phyloP scores from a whole-genome alignment of 352 stramenopile genomes.

The Sclerospora graminicola region DNA sequence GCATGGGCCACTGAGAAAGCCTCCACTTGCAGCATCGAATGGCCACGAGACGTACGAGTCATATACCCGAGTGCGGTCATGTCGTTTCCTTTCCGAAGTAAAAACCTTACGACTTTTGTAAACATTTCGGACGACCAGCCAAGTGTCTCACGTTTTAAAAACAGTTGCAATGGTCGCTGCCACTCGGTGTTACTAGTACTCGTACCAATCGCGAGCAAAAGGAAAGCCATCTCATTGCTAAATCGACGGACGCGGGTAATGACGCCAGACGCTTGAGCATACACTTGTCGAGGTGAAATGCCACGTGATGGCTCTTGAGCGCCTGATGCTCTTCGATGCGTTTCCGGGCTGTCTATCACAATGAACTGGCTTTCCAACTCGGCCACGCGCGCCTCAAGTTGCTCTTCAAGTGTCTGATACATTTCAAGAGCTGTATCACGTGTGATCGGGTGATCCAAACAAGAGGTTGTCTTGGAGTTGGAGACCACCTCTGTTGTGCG shows the following conservation, averaged over 20 bases:
- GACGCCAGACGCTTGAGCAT: slow-evolving; percentile 25
- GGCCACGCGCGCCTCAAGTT: neutral
- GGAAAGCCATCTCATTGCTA: slow-evolving; percentile 38
- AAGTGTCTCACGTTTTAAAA: slow-evolving; percentile 28
- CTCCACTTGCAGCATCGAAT: slow-evolving; percentile 29
- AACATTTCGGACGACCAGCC: slow-evolving; percentile 18
- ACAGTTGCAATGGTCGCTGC: slow-evolving; percentile 24
- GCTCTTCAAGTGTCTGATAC: neutral
- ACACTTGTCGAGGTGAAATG: slow-evolving; percentile 10
- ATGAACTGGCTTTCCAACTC: neutral
- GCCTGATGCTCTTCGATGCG: slow-evolving; percentile 6
- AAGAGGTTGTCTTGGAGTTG: neutral
- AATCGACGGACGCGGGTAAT: slow-evolving; percentile 32
- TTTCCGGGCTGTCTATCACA: slow-evolving; percentile 8
- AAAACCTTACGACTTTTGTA: slow-evolving; percentile 17
- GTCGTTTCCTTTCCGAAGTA: slow-evolving; percentile 30
- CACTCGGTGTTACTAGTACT: slow-evolving; percentile 7
- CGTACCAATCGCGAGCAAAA: slow-evolving; percentile 23
- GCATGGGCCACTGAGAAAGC: slow-evolving; percentile 24
- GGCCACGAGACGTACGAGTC: slow-evolving; percentile 25
- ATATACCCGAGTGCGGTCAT: slow-evolving; percentile 28
- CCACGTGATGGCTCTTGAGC: slow-evolving; percentile 10
- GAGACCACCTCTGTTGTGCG: neutral
- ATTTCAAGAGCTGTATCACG: neutral
- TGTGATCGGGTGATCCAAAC: neutral